Evolutionary conservation across 352 stramenopile genomes (phyloP), one percentile per base, ranked within the genome.

Genomic region (Peronospora farinosa): DNA sequence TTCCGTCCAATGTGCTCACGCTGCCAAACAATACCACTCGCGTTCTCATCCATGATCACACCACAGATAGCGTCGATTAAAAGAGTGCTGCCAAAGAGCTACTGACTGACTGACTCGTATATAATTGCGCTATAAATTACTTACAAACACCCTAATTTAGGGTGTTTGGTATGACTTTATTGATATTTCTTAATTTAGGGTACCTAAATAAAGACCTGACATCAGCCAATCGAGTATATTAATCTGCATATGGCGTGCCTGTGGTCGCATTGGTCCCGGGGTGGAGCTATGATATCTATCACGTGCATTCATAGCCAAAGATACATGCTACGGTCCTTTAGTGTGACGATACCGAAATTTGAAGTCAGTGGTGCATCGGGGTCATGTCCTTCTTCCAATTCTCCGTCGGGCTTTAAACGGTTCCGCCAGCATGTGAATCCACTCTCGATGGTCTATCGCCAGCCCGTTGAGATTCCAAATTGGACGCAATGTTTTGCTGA

Each of bases 351-450:
- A 1, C 32, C 32, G 7, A 52, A 50, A 3, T 47, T 56, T 57
- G 35, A 35, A 7, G 37, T 30, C 0, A 23, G 11, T 15, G 8
- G 11, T 8, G n/a, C 31, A 4, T 37, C 35, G 25, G 16, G 17
- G 10, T 46, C 27, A 19, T 35, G 17, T 12, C 21, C 25, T 12
- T 10, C 40, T 10, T 15, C 35, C 19, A 47, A 58, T 19, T 57
- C 53, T 23, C 51, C 38, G 17, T 61, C 60, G 15, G 46, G 48
- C 30, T 70, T 67, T 40, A 84, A 75, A 41, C 66, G 83, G 9
- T 82, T 91, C 56, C 78, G 81, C 7, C 81, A 94, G 64, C 84
- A 94, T 47, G 84, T 94, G 50, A 94, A 94, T 50, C 84, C 84
- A 41, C 65, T 94, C 13, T 52, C 80, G 17, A 64, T 63, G 25